Base-by-base conservation (phyloP, 2,329 filamentous ascomycete genomes). In the Aspergillus terreus region DNA sequence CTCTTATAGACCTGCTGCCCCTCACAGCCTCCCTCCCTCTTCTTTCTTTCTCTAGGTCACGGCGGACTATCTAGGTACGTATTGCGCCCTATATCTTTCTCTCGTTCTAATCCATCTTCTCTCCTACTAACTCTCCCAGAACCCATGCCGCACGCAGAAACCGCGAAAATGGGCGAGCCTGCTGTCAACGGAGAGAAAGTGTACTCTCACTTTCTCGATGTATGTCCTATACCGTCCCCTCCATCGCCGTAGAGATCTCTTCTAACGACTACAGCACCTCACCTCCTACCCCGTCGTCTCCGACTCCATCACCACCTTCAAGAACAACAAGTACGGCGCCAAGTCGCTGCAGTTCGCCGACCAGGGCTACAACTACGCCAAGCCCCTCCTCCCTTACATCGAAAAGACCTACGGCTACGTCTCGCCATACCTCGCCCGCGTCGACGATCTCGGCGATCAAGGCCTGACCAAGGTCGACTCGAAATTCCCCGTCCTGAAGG, bases 341-440 rank as follows among this genome's bases (percentile, higher is more conserved):
- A 91, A 86, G 75, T 92, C 90, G 41, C 77, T 96, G 68, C 80
- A 87, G 63, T 74, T 94, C 57, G 82, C 86, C 70, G 82, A 88
- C 67, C 82, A 84, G 54, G 85, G 86, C 63, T 95, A 92, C 78
- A 77, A 84, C 67, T 84, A 82, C 58, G 86, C 87, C 68, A 86
- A 85, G 61, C 90, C 91, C 17, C 75, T 96, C 57, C 75, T 92
- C 50, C 88, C 89, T 25, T 90, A 42, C 40, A 15, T 42, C 19
- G 17, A 42, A 12, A 88, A 82, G 62, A 91, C 92, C 33, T 92
- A 90, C 76, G 80, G 82, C 66, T 94, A 89, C 70, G 82, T 95
- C 57, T 85, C 85, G 47, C 92, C 92, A 1, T 96, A 96, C 73
- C 82, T 95, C 59, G 78, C 83, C 69, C 90, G 86, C 71, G 92